These are phyloP conservation scores for Cryphonectria carpinicola DNA, from an alignment of 2,329 filamentous ascomycete species.

Conservation along the genomic window DNA sequence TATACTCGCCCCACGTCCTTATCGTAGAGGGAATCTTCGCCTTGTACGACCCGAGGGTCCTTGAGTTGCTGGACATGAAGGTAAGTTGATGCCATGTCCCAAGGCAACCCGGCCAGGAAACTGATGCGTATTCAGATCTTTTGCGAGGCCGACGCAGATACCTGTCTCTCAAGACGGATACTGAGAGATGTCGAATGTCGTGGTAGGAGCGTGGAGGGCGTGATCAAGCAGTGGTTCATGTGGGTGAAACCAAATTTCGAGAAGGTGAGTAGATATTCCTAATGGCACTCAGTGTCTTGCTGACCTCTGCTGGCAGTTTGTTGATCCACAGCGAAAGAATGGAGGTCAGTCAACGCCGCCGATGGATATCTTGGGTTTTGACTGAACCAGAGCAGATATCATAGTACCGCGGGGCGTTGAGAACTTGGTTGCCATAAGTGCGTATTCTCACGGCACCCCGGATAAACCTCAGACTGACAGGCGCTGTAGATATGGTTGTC, in stretches of 20 bases:
- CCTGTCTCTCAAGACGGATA: slow-evolving; percentile 86
- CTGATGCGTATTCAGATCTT: slow-evolving; percentile 66
- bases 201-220: slow-evolving; percentile 89
- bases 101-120: not conserved
- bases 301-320: slow-evolving; percentile 58
- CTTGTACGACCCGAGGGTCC: slow-evolving; percentile 82
- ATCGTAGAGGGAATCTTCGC: slow-evolving; percentile 97
- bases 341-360: slow-evolving; percentile 60
- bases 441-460: slow-evolving; percentile 31
- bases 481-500: slow-evolving; percentile 69
- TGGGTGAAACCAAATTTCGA: slow-evolving; percentile 98
- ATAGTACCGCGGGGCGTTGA: slow-evolving; percentile 95
- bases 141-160: slow-evolving; percentile 93
- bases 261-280: slow-evolving; percentile 50
- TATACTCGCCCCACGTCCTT: slow-evolving; percentile 95
- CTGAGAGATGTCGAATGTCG: slow-evolving; percentile 87
- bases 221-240: slow-evolving; percentile 96
- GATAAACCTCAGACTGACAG: slow-evolving; percentile 11
- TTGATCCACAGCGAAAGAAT: slow-evolving; percentile 87
- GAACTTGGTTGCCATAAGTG: slow-evolving; percentile 87
- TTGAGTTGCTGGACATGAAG: slow-evolving; percentile 89
- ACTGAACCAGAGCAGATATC: slow-evolving; percentile 62
- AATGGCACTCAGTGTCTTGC: not conserved
- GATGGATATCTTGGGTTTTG: not conserved
- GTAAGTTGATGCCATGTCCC: slow-evolving; percentile 44